These are phyloP conservation scores for Neurospora intermedia DNA, from an alignment of 495 filamentous ascomycete species.

Conservation along the genomic window DNA sequence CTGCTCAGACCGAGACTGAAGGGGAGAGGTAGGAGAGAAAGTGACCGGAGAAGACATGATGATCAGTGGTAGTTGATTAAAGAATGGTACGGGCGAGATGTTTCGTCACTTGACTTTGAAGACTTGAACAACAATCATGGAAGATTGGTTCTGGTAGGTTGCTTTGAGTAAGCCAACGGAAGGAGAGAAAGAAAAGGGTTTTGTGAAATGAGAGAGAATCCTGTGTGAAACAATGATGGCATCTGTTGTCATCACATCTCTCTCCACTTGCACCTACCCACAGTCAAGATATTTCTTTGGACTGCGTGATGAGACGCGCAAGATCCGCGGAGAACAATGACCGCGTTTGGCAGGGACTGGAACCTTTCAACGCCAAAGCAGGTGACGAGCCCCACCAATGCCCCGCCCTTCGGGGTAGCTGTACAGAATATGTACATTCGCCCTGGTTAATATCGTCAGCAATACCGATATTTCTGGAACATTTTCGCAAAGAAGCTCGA, in stretches of 20 bases:
- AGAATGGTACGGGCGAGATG: not conserved
- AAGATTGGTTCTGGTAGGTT: not conserved
- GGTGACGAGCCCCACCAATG: not conserved
- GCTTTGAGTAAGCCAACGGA: not conserved
- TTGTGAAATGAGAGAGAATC: not conserved
- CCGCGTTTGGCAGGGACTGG: not conserved
- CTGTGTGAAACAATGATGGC: not conserved
- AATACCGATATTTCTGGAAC: not conserved
- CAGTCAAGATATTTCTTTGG: not conserved
- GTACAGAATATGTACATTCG: not conserved
- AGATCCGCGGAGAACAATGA: not conserved
- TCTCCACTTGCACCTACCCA: not conserved
- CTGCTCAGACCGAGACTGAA: conserved; percentile 13
- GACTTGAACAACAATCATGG: not conserved
- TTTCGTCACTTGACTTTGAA: not conserved
- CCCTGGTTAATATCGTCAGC: not conserved
- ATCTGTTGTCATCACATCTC: not conserved
- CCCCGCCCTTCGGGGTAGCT: not conserved
- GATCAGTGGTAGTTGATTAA: not conserved
- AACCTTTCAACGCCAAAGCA: not conserved
- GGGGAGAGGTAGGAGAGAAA: not conserved
- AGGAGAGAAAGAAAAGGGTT: not conserved
- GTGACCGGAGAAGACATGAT: conserved; percentile 12
- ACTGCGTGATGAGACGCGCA: not conserved
- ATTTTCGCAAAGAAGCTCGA: not conserved